A percentile compares a stretch with the other conserved stretches of the same genome.
Conservation (phyloP, 768 basidiomycete species). For the Mrakia hoshinonis region DNA sequence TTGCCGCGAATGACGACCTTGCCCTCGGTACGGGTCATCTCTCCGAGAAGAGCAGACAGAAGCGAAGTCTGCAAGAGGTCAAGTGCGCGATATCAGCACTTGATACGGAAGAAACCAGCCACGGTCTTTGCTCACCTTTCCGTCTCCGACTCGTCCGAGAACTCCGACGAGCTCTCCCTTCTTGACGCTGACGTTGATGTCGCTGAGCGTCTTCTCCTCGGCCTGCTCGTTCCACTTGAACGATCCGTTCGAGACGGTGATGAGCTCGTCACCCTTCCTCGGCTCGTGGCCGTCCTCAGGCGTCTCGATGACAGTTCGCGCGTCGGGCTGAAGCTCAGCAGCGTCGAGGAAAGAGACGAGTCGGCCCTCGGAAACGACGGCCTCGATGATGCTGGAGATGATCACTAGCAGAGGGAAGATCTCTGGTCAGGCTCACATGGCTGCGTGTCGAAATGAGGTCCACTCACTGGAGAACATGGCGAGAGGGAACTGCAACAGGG, state of each 20-base stretch:
- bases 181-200: conserved; percentile 62
- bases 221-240: conserved; percentile 66
- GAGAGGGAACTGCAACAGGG: conserved; percentile 67
- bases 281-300: background rate
- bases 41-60: conserved; percentile 71
- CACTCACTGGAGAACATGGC: conserved; percentile 38
- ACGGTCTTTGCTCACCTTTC: conserved; percentile 55
- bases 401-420: conserved; percentile 27
- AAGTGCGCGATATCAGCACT: background rate
- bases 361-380: conserved; percentile 71
- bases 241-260: conserved; percentile 65
- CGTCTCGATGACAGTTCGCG: conserved; percentile 47
- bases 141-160: conserved; percentile 80
- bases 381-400: conserved; percentile 64
- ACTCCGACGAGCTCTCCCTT: conserved; percentile 81
- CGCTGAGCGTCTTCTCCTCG: conserved; percentile 56
- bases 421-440: too few relatives aligned
- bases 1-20: conserved; percentile 59
- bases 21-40: conserved; percentile 71
- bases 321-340: conserved; percentile 71
- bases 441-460: too few relatives aligned
- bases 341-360: conserved; percentile 65
- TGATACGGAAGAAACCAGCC: background rate
- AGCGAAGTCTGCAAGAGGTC: conserved; percentile 53
- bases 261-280: conserved; percentile 47